phyloP scores from a whole-genome alignment of 345 rosid species.

The Arabis hirsuta region DNA sequence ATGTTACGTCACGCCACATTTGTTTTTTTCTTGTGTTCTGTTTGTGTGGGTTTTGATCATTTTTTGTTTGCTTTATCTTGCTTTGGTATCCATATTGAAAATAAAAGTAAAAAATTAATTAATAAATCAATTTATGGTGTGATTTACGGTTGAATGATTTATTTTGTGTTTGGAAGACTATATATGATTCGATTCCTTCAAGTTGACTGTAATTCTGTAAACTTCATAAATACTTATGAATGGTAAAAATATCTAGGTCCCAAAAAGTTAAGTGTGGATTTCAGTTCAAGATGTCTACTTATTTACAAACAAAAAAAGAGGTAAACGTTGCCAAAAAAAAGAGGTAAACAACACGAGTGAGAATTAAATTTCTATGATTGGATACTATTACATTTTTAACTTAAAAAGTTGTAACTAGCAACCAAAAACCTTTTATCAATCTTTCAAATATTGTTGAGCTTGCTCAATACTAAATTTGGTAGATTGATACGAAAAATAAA shows the following conservation, averaged over 20 bases:
- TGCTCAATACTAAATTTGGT: no score
- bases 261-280: not conserved
- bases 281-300: not conserved
- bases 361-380: no score
- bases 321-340: no score
- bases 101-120: not conserved
- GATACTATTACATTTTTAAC: no score
- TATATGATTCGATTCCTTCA: not conserved
- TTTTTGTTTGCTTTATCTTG: not conserved
- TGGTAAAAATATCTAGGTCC: not conserved
- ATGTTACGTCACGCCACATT: slow-evolving; percentile 25
- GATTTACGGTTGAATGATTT: not conserved
- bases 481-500: no score
- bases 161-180: not conserved
- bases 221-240: not conserved
- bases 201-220: not conserved
- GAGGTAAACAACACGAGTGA: no score
- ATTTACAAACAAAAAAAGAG: no score
- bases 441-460: no score
- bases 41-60: slow-evolving; percentile 13
- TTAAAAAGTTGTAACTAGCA: no score
- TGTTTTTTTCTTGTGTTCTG: not conserved
- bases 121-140: not conserved
- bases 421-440: no score
- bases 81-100: not conserved